Conservation (phyloP, 306 rosid genomes). For the Calophaca sinica region DNA sequence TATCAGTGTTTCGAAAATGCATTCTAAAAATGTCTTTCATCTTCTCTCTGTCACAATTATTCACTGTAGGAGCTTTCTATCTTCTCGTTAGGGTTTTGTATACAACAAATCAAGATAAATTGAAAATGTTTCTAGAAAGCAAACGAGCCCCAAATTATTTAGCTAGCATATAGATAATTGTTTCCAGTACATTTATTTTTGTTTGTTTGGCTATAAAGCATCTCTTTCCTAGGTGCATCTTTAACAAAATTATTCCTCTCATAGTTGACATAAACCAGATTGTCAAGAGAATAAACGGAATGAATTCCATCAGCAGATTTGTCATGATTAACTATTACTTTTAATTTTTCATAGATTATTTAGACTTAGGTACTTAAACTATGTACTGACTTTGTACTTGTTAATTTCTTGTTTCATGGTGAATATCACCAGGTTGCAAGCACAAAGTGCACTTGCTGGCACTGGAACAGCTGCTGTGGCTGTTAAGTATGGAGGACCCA, state of each 20-base stretch:
- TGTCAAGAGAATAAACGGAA: slow-evolving; percentile 17
- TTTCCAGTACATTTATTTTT: neutral
- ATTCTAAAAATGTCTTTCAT: too few relatives aligned
- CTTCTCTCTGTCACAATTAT: too few relatives aligned
- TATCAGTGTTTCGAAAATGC: too few relatives aligned
- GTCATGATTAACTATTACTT: slow-evolving; percentile 7
- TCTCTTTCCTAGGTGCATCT: neutral
- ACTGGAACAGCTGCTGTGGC: slow-evolving; percentile 62
- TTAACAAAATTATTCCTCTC: neutral
- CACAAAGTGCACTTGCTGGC: slow-evolving; percentile 84
- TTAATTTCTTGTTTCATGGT: slow-evolving; percentile 24
- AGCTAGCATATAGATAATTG: neutral
- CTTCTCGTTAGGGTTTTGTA: too few relatives aligned
- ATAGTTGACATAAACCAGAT: slow-evolving; percentile 18
- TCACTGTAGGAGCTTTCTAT: too few relatives aligned
- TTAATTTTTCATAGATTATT: neutral
- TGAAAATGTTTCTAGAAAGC: too few relatives aligned
- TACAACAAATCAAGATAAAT: too few relatives aligned
- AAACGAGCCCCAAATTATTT: too few relatives aligned
- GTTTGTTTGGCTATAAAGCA: neutral
- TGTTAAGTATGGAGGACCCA: slow-evolving; percentile 88
- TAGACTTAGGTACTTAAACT: neutral
- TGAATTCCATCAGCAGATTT: neutral
- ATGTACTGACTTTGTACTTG: neutral
- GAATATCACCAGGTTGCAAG: slow-evolving; percentile 76